Base-by-base conservation (phyloP, 495 filamentous ascomycete genomes). In the Penicillium diatomitis region DNA sequence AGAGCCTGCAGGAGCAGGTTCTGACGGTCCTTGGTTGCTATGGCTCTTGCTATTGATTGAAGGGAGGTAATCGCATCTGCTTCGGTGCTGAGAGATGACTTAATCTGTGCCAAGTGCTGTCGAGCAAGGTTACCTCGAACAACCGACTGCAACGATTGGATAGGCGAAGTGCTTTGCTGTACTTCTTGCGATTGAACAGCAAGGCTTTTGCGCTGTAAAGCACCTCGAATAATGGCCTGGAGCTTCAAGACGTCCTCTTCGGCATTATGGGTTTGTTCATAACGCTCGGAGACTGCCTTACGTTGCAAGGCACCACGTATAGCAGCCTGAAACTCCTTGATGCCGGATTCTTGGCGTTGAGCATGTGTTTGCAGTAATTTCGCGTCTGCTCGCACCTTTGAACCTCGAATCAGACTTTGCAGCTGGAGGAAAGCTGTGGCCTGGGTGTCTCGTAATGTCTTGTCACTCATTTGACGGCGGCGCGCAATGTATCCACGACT, bases 391-490 rank as follows among this genome's bases (percentile, higher is more conserved):
- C 94, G 78, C 37, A 82, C 81, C 65, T 85, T 91, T 37, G 76
- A 75, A 3, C 83, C 94, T 57, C 92, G 76, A 47, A 90, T 79
- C 31, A 94, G 70, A 54, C 83, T 92, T 65, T 98, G 92, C n/a
- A 98, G 66, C 46, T 78, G 75, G 30, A 92, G 67, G 35, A 98
- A 75, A 41, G 90, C 78, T 9, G 66, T 59, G 57, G 91, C 84
- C 42, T 82, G 83, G 46, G 78, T 77, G 56, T 84, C 78, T 73
- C 86, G 90, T 67, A 75, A 78, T 34, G 78, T 65, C 62, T 85
- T 79, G 54, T 81, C 79, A 20, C 72, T 68, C 44, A 66, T 67
- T 58, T 82, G 77, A 38, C 76, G 77, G 35, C 75, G 77, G 44
- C 94, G 82, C 31, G 84, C 75, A 34, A 96, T 66, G 56, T 86